Evolutionary conservation across 2,329 filamentous ascomycete genomes (phyloP), one percentile per base, ranked within the genome.

Genomic region (Colletotrichum sp.): DNA sequence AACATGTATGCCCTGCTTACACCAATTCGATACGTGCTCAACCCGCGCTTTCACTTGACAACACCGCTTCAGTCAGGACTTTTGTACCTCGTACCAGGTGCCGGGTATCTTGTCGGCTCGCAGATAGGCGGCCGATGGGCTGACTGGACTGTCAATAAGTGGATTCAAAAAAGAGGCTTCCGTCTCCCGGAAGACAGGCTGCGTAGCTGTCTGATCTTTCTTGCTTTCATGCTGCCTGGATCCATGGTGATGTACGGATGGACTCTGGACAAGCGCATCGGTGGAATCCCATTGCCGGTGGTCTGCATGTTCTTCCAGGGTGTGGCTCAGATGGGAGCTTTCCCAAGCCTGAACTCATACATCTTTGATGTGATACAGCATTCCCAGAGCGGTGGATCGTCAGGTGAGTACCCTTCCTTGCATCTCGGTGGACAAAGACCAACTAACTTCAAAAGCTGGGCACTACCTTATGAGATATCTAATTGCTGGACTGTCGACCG

Each of bases 381-480:
- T 2, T 59, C 52, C 3, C 49, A 73, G 32, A 62, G 66, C 7
- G 36, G 71, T 1, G 65, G 57, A 22, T 39, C 39, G 4, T 63
- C 65, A 4, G 71, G 57, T 69, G 16, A 57, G 52, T 15, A 1
- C 22, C 7, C 27, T 3, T 4, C 6, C 5, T 19, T 5, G 3
- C 12, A 25, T 22, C 82, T 30, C 82, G 0, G 88, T 88, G 2
- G 3, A 25, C 25, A 25, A 25, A 25, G 25, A 25, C 19, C 59
- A 91, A 93, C 5, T 52, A 95, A 97, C 81, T 94, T 96, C 22
- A 5, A 91, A 95, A 63, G 94, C 94, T 0, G 94, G 94, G 0
- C 96, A 96, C 82, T 97, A 96, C 83, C 92, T 95, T 79, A 88
- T 95, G 70, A 89, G 95, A 6, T 97, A 96, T 82, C 81, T 95